Evolutionary conservation across 2,329 filamentous ascomycete species (phyloP).

Genomic region (Fusarium musae): DNA sequence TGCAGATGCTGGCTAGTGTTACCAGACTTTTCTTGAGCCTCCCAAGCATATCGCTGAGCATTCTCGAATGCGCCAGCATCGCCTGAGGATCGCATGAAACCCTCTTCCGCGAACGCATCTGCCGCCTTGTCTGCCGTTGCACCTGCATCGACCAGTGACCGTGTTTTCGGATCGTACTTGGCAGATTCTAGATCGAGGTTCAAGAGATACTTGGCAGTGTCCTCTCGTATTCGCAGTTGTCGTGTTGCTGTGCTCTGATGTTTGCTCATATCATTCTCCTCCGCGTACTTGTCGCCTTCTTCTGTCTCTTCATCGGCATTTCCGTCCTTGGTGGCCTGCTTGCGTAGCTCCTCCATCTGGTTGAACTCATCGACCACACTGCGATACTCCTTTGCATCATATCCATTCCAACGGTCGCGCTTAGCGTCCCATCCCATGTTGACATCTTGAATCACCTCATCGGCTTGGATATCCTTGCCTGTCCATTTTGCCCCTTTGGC

Average conservation of each 20-base stretch:
- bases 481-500: conserved; percentile 93
- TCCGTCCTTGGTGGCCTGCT: conserved; percentile 60
- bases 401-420: conserved; percentile 98
- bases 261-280: conserved; percentile 96
- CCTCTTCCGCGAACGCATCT: conserved; percentile 88
- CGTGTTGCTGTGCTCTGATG: conserved; percentile 91
- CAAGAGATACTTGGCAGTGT: conserved; percentile 95
- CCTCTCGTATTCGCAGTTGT: conserved; percentile 91
- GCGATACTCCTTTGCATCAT: conserved; percentile 86
- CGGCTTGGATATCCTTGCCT: conserved; percentile 91
- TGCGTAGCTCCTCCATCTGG: conserved; percentile 81
- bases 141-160: conserved; percentile 87
- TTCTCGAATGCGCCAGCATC: conserved; percentile 93
- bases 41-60: conserved; percentile 93
- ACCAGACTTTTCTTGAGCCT: conserved; percentile 85
- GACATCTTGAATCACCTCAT: conserved; percentile 87
- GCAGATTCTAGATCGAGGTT: conserved; percentile 96
- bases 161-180: conserved; percentile 96
- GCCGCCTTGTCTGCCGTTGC: conserved; percentile 84
- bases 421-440: conserved; percentile 96
- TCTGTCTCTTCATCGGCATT: conserved; percentile 64
- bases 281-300: conserved; percentile 82
- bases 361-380: conserved; percentile 91
- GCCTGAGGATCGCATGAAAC: conserved; percentile 87
- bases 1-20: conserved; percentile 88